Percentiles rank a stretch among this genome's conserved stretches.
Evolutionary conservation across 2,329 filamentous ascomycete species (phyloP).

Genomic region (Cladosporium sp.): DNA sequence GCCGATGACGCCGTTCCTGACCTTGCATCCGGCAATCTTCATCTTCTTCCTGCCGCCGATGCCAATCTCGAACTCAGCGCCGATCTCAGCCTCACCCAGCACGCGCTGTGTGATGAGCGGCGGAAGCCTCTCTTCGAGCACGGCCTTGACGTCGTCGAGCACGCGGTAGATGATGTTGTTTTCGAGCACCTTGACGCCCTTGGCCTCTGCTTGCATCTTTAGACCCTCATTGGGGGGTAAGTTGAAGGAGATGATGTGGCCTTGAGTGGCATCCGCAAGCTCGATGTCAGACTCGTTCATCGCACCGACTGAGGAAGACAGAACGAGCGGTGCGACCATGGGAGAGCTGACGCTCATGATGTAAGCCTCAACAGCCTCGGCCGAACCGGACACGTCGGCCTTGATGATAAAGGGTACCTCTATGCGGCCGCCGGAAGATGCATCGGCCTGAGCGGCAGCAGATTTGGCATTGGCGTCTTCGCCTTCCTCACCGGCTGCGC

Average conservation of each 20-base stretch:
- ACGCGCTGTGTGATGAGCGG: conserved; percentile 63
- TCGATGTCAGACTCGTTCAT: conserved; percentile 84
- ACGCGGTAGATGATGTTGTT: conserved; percentile 82
- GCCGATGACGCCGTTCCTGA: conserved; percentile 71
- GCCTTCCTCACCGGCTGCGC: conserved; percentile 12
- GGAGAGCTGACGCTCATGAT: conserved; percentile 75
- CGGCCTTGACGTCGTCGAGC: conserved; percentile 63
- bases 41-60: conserved; percentile 63
- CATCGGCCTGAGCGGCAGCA: conserved; percentile 23
- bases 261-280: conserved; percentile 70
- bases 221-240: conserved; percentile 59
- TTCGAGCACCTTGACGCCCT: conserved; percentile 71
- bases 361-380: conserved; percentile 78
- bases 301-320: conserved; percentile 70
- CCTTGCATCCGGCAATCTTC: conserved; percentile 79
- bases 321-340: conserved; percentile 70
- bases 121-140: conserved; percentile 63
- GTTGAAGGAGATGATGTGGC: conserved; percentile 83
- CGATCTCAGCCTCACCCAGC: conserved; percentile 79
- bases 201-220: conserved; percentile 59
- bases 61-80: conserved; percentile 78
- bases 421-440: conserved; percentile 41
- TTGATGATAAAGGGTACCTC: conserved; percentile 80
- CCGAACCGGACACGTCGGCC: conserved; percentile 87
- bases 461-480: conserved; percentile 20